Evolutionary conservation across 1,284 basidiomycete species (phyloP).

Genomic region (Porodaedalea pini): DNA sequence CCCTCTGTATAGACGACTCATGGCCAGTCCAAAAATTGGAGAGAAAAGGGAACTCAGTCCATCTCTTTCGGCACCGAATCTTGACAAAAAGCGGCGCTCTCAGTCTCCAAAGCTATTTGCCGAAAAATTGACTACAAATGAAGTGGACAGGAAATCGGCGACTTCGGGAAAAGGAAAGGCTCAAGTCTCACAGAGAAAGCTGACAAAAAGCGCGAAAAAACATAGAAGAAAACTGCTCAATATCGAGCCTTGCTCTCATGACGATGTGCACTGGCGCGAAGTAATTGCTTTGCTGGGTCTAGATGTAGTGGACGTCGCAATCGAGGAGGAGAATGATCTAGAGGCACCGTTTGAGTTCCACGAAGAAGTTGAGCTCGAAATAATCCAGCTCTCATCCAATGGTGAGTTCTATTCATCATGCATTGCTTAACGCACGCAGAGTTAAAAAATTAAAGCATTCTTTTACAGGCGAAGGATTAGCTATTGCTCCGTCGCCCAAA

Average conservation of each 20-base stretch:
- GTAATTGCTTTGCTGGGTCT: slow-evolving; percentile 64
- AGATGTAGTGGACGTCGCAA: slow-evolving; percentile 49
- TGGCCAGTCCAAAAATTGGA: slow-evolving; percentile 12
- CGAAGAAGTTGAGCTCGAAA: slow-evolving; percentile 64
- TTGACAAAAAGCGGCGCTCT: slow-evolving; percentile 13
- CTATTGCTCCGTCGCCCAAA: slow-evolving; percentile 43
- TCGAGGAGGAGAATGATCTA: slow-evolving; percentile 49
- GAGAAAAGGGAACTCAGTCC: slow-evolving; percentile 17
- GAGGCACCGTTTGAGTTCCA: slow-evolving; percentile 57
- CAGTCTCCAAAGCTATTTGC: slow-evolving; percentile 2
- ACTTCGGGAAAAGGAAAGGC: background rate
- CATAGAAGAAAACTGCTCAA: slow-evolving; percentile 28
- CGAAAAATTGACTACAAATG: background rate
- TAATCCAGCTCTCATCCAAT: slow-evolving; percentile 59
- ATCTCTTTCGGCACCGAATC: background rate
- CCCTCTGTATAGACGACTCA: background rate
- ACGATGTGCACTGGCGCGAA: slow-evolving; percentile 76
- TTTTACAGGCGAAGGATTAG: slow-evolving; percentile 69
- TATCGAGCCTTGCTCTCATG: slow-evolving; percentile 65
- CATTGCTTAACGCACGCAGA: slow-evolving; percentile 1
- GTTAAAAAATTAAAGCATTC: background rate
- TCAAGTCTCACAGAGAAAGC: slow-evolving; percentile 1
- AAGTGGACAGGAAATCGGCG: background rate
- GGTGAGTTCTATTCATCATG: slow-evolving; percentile 41
- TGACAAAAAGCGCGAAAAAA: slow-evolving; percentile 21